A percentile compares a stretch with the other conserved stretches of the same genome.
Conservation (phyloP, 768 basidiomycete species). For the Lactarius tabidus region DNA sequence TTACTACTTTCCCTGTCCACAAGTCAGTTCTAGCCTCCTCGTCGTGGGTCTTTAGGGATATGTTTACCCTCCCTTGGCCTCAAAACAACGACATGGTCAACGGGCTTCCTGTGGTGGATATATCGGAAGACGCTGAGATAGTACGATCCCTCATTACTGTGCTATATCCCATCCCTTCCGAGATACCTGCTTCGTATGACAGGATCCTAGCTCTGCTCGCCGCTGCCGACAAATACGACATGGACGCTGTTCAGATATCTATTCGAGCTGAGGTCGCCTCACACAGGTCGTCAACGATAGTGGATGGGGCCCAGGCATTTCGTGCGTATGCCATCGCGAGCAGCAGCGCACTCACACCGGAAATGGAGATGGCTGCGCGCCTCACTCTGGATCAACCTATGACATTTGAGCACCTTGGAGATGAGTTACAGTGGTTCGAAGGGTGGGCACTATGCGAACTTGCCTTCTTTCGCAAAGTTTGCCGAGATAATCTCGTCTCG, state of each 20-base stretch:
- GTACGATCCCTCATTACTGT: slow-evolving; percentile 19
- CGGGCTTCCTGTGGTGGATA: slow-evolving; percentile 13
- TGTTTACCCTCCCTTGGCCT: slow-evolving; percentile 33
- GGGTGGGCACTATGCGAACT: neutral
- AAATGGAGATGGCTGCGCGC: neutral
- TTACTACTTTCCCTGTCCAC: neutral
- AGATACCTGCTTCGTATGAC: neutral
- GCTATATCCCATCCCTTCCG: slow-evolving; percentile 15
- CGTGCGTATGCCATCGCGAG: slow-evolving; percentile 24
- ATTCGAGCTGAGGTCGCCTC: slow-evolving; percentile 1
- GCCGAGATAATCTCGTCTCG: neutral
- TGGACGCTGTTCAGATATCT: slow-evolving; percentile 9
- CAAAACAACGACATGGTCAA: neutral
- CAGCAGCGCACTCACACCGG: neutral
- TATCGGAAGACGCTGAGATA: slow-evolving; percentile 24
- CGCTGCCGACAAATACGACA: slow-evolving; percentile 28
- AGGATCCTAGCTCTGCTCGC: slow-evolving; percentile 12
- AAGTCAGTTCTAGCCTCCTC: slow-evolving; percentile 21
- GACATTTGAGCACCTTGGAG: slow-evolving; percentile 2
- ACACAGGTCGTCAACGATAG: neutral
- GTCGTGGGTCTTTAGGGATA: slow-evolving; percentile 34
- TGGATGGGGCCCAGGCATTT: slow-evolving; percentile 5
- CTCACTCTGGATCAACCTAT: slow-evolving; percentile 1
- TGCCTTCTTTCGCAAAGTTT: neutral
- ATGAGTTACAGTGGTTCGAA: neutral